These are phyloP conservation scores for Myxozyma mucilagina DNA, from an alignment of 805 yeast genomes.

Conservation along the genomic window DNA sequence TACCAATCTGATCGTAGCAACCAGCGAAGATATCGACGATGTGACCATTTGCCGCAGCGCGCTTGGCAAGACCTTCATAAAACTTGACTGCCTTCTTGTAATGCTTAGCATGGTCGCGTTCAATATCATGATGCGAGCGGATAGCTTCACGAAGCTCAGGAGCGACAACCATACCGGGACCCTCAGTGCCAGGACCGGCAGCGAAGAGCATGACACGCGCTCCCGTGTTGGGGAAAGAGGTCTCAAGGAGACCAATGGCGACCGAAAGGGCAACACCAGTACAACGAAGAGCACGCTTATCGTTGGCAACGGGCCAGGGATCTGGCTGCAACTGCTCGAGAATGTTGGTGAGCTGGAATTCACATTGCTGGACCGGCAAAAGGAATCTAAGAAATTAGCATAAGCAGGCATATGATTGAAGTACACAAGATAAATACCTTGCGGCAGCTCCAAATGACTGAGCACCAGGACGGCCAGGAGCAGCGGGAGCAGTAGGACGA, in stretches of 20 bases:
- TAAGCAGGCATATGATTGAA: not conserved
- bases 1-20: constrained; percentile 93
- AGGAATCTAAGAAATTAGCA: constrained; percentile 51
- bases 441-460: constrained; percentile 37
- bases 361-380: constrained; percentile 73
- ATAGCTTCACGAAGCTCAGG: constrained; percentile 91
- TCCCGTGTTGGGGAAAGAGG: constrained; percentile 79
- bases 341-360: constrained; percentile 75
- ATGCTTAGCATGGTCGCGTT: constrained; percentile 84
- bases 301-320: constrained; percentile 84
- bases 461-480: constrained; percentile 28
- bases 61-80: constrained; percentile 71
- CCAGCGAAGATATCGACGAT: constrained; percentile 91
- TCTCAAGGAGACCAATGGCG: constrained; percentile 78
- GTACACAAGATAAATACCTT: constrained; percentile 3
- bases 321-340: constrained; percentile 76
- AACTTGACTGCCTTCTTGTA: constrained; percentile 81
- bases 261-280: constrained; percentile 91
- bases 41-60: constrained; percentile 71
- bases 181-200: constrained; percentile 93
- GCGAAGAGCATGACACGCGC: constrained; percentile 87
- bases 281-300: constrained; percentile 80
- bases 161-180: constrained; percentile 93
- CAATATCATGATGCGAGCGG: constrained; percentile 96
- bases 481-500: constrained; percentile 29